Base-by-base conservation (phyloP, 192 early-diverging fungal genomes). In the Entrophospora sp. region DNA sequence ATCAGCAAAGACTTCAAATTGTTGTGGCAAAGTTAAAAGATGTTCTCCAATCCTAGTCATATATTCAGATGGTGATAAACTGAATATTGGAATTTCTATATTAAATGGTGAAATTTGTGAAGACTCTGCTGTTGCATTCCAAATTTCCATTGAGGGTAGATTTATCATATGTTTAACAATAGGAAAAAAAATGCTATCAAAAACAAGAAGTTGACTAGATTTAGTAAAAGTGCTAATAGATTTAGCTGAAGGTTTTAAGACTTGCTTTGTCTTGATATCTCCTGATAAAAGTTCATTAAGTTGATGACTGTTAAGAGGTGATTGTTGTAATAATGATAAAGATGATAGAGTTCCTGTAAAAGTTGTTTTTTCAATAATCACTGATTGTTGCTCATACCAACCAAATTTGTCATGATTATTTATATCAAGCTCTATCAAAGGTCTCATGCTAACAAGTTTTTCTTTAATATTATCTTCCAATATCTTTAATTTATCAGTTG, bases 11-110 rank as follows among this genome's bases (percentile, higher is more conserved):
- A 84, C 74, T 13, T 87, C 87, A 63, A 92, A 79, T 13, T 86
- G 80, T 46, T 87, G 83, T 12, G 90, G 84, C 7, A 89, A 73
- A 32, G 77, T 82, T 5, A 89, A 69, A 9, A 92, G 57, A 56
- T 85, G 78, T 55, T 89, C 87, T 12, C 89, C 81, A 34, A 89
- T 62, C 51, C 78, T 74, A 2, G 86, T 87, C 32, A 91, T 86
- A 64, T 88, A 89, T 13, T 80, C 76, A 32, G 63, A 76, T 14
- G 89, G 90, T 22, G 80, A 81, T 7, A 86, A 65, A 69, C 83
- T 80, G 74, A 91, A 89, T 51, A 71, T 78, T 52, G 84, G 78
- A 61, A 78, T 69, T 51, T 80, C 69, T 67, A 55, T 12, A 60
- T 63, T 53, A 66, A 72, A 58, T 30, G 73, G 31, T 7, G 27